phyloP scores from a whole-genome alignment of 2,329 filamentous ascomycete species.

The Talaromyces sp. region DNA sequence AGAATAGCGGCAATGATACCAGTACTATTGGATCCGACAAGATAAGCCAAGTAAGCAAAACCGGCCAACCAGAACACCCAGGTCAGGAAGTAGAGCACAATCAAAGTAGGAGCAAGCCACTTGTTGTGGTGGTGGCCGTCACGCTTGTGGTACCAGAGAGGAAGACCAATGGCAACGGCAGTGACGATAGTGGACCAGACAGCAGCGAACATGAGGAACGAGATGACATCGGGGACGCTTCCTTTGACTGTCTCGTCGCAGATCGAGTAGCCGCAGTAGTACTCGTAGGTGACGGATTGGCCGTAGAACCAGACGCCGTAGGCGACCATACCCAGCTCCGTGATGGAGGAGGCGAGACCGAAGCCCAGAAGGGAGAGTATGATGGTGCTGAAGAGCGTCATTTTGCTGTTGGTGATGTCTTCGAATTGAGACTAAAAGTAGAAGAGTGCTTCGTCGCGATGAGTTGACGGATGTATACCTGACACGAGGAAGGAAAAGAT shows the following conservation, averaged over 20 bases:
- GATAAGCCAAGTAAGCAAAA: slow-evolving; percentile 28
- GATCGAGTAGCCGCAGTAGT: slow-evolving; percentile 13
- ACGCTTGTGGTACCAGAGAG: slow-evolving; percentile 23
- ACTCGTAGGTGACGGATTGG: background rate
- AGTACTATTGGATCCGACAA: slow-evolving; percentile 16
- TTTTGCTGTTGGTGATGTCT: background rate
- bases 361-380: slow-evolving; percentile 26
- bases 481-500: background rate
- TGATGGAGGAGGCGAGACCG: slow-evolving; percentile 26
- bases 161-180: slow-evolving; percentile 22
- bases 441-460: background rate
- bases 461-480: background rate
- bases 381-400: slow-evolving; percentile 23
- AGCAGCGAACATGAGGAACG: slow-evolving; percentile 27
- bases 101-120: slow-evolving; percentile 23
- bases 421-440: background rate
- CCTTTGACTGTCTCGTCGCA: slow-evolving; percentile 19
- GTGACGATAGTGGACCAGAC: slow-evolving; percentile 28
- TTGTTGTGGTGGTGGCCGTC: slow-evolving; percentile 22
- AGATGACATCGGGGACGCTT: slow-evolving; percentile 23
- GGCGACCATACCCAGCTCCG: slow-evolving; percentile 30
- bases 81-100: slow-evolving; percentile 28
- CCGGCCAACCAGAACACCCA: slow-evolving; percentile 32
- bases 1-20: slow-evolving; percentile 27
- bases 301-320: slow-evolving; percentile 20